Percentiles rank a stretch among this genome's conserved stretches.
Evolutionary conservation across 805 yeast species (phyloP).

Genomic region (Candida coquimbonensis): DNA sequence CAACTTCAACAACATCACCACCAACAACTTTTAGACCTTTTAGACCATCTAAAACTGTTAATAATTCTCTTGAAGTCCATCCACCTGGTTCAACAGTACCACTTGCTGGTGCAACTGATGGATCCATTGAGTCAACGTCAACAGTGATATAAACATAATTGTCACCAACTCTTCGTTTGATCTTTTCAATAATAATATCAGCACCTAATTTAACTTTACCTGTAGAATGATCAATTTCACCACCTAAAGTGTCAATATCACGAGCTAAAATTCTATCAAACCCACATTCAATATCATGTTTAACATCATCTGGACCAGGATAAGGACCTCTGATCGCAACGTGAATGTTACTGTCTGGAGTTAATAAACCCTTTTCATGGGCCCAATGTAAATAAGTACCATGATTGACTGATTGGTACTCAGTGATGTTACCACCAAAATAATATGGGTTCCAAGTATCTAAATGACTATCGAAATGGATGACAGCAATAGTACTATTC

Average conservation of each 20-base stretch:
- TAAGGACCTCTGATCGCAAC: constrained; percentile 63
- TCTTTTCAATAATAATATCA: constrained; percentile 28
- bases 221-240: constrained; percentile 1
- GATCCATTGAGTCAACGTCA: constrained; percentile 47
- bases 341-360: constrained; percentile 44
- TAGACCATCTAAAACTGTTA: constrained; percentile 35
- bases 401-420: constrained; percentile 55
- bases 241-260: constrained; percentile 31
- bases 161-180: constrained; percentile 31
- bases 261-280: constrained; percentile 40
- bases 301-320: constrained; percentile 29
- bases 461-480: constrained; percentile 59
- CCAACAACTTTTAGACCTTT: constrained; percentile 41
- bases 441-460: constrained; percentile 65
- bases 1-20: constrained; percentile 47
- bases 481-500: constrained; percentile 36
- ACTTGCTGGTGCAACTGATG: constrained; percentile 45
- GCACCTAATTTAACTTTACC: constrained; percentile 26
- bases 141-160: constrained; percentile 40
- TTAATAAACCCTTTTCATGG: constrained; percentile 54
- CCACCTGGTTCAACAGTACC: constrained; percentile 52
- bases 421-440: constrained; percentile 55
- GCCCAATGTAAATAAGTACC: constrained; percentile 70
- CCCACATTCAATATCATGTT: constrained; percentile 44
- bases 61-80: constrained; percentile 40